phyloP scores from a whole-genome alignment of 2,329 filamentous ascomycete genomes.

The Geosmithia morbida region DNA sequence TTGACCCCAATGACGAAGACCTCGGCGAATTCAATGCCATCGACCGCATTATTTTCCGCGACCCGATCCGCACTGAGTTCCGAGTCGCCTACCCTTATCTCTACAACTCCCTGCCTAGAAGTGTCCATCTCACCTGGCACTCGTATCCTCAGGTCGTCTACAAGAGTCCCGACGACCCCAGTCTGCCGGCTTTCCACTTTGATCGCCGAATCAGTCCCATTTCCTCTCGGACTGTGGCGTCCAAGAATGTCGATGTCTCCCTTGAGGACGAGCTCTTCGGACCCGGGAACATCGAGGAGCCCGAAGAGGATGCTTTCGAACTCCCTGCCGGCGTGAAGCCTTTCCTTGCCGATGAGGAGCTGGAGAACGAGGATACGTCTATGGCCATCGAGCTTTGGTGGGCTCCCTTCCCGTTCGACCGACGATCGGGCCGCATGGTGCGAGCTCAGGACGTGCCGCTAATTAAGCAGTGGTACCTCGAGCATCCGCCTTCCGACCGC shows the following conservation, averaged over 20 bases:
- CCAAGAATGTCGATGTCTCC: conserved; percentile 82
- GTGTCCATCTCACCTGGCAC: conserved; percentile 87
- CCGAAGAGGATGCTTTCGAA: conserved; percentile 72
- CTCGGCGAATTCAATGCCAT: conserved; percentile 99
- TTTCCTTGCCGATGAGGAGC: conserved; percentile 77
- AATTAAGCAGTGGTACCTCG: conserved; percentile 96
- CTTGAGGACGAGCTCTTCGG: conserved; percentile 95
- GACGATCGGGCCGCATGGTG: conserved; percentile 89
- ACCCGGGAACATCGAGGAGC: conserved; percentile 54
- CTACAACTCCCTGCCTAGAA: conserved; percentile 91
- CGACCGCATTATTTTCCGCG: conserved; percentile 95
- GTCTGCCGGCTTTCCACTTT: conserved; percentile 92
- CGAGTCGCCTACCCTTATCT: conserved; percentile 87
- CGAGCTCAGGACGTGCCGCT: conserved; percentile 92
- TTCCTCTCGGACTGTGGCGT: conserved; percentile 82
- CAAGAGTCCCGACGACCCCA: conserved; percentile 72
- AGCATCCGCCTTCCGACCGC: conserved; percentile 73
- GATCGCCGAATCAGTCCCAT: conserved; percentile 97
- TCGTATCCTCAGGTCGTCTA: conserved; percentile 90
- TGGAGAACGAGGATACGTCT: conserved; percentile 80
- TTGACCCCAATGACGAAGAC: conserved; percentile 96
- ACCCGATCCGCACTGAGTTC: conserved; percentile 89
- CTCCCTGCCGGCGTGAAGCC: conserved; percentile 69
- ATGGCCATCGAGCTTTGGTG: conserved; percentile 93
- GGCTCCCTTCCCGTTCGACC: conserved; percentile 93